Conservation (phyloP, 768 basidiomycete genomes). For the Kwoniella pini region DNA sequence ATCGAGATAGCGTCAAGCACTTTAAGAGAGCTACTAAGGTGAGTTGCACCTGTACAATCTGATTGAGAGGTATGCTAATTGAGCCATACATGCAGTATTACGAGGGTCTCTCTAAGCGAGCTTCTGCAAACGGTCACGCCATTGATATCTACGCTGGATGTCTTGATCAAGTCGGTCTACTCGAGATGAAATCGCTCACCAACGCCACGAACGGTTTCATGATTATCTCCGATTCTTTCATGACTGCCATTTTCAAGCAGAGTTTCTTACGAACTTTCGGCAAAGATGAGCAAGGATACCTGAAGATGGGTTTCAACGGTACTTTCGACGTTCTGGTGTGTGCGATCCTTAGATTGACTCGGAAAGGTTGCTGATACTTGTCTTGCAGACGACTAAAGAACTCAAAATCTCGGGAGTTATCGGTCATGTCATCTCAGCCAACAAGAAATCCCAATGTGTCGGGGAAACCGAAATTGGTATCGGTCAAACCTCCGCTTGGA, state of each 20-base stretch:
- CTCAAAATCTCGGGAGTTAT: constrained; percentile 97
- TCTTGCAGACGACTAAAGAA: constrained; percentile 87
- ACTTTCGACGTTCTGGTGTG: constrained; percentile 94
- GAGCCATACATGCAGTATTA: constrained; percentile 79
- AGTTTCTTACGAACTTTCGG: constrained; percentile 88
- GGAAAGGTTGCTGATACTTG: too few relatives aligned
- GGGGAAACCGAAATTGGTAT: constrained; percentile 99
- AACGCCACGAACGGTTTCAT: constrained; percentile 97
- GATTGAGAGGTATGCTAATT: constrained; percentile 8
- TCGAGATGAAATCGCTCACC: constrained; percentile 94
- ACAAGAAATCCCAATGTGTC: constrained; percentile 93
- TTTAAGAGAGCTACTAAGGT: constrained; percentile 97
- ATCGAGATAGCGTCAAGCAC: constrained; percentile 92
- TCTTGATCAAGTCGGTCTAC: constrained; percentile 92
- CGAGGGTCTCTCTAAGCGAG: constrained; percentile 88
- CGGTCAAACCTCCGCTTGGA: constrained; percentile 98
- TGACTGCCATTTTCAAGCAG: constrained; percentile 98
- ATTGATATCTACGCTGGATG: constrained; percentile 96
- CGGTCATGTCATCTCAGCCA: constrained; percentile 94
- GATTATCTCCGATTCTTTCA: constrained; percentile 93
- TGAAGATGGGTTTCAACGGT: constrained; percentile 98
- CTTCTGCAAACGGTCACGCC: constrained; percentile 89
- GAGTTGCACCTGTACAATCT: constrained; percentile 23
- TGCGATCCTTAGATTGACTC: neutral
- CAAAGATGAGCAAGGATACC: constrained; percentile 87